phyloP scores from a whole-genome alignment of 768 basidiomycete genomes.

The Trametes cubensis region DNA sequence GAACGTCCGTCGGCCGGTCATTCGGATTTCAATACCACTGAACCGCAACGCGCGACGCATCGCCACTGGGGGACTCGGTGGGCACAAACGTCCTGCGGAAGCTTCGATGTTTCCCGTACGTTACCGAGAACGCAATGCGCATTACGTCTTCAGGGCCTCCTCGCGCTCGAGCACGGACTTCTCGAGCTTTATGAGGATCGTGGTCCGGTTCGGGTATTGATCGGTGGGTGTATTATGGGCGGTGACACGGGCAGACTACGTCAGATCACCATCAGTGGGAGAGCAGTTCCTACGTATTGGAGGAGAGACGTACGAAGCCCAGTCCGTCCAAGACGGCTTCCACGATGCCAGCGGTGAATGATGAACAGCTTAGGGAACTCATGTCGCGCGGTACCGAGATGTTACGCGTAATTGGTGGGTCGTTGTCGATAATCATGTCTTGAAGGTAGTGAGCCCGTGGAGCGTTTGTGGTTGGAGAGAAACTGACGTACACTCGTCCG shows the following conservation, averaged over 20 bases:
- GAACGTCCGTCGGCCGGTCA: no score
- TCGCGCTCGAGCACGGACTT: constrained; percentile 92
- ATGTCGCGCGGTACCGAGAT: constrained; percentile 95
- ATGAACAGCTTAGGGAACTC: constrained; percentile 94
- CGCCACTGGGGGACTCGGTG: no score
- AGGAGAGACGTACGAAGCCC: constrained; percentile 76
- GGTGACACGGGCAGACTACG: constrained; percentile 92
- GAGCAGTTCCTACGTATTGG: neutral
- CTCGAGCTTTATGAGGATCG: constrained; percentile 97
- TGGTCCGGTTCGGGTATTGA: constrained; percentile 81
- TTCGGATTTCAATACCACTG: no score
- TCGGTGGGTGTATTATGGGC: constrained; percentile 90
- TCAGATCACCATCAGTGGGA: neutral
- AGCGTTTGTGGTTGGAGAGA: neutral
- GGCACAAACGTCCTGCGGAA: neutral
- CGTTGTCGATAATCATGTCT: constrained; percentile 99
- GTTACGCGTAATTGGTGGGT: constrained; percentile 86
- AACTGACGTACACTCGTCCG: constrained; percentile 80
- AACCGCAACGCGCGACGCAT: no score
- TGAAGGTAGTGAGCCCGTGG: neutral
- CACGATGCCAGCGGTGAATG: constrained; percentile 95
- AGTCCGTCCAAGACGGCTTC: constrained; percentile 95
- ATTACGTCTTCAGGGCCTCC: constrained; percentile 74
- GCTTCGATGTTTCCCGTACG: neutral
- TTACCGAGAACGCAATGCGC: neutral